phyloP scores from a whole-genome alignment of 2,329 filamentous ascomycete species.

The Penicillium olsonii region DNA sequence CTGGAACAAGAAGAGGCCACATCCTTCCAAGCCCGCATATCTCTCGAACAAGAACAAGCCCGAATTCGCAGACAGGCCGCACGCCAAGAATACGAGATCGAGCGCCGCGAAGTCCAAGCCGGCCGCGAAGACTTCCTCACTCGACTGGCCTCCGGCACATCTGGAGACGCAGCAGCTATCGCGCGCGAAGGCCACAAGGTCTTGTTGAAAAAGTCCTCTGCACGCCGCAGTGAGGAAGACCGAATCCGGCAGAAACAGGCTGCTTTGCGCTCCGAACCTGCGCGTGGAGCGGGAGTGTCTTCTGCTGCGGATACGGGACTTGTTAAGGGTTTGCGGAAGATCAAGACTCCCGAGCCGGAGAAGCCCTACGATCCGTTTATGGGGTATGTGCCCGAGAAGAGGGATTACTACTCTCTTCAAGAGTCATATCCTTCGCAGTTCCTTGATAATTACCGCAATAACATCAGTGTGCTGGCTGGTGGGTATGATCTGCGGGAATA shows the following conservation, averaged over 20 bases:
- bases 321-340: constrained; percentile 78
- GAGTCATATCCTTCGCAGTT: constrained; percentile 74
- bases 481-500: constrained; percentile 85
- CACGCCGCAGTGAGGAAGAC: constrained; percentile 56
- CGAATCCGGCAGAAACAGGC: constrained; percentile 49
- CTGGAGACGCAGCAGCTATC: constrained; percentile 60
- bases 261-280: constrained; percentile 37
- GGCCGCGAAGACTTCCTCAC: constrained; percentile 70
- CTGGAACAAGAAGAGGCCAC: constrained; percentile 51
- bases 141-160: constrained; percentile 63
- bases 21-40: constrained; percentile 49
- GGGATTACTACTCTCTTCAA: constrained; percentile 70
- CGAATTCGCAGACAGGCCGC: constrained; percentile 64
- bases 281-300: constrained; percentile 24
- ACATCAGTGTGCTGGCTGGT: constrained; percentile 69
- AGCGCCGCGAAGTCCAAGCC: constrained; percentile 64
- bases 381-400: constrained; percentile 63
- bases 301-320: constrained; percentile 42
- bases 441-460: constrained; percentile 66
- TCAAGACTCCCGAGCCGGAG: constrained; percentile 62
- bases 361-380: constrained; percentile 87
- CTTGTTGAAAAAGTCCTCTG: constrained; percentile 71
- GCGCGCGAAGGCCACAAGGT: constrained; percentile 58
- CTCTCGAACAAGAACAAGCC: constrained; percentile 67
- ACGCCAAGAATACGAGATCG: constrained; percentile 68